phyloP scores from a whole-genome alignment of 2,329 filamentous ascomycete species.

The Eutypella sp. region DNA sequence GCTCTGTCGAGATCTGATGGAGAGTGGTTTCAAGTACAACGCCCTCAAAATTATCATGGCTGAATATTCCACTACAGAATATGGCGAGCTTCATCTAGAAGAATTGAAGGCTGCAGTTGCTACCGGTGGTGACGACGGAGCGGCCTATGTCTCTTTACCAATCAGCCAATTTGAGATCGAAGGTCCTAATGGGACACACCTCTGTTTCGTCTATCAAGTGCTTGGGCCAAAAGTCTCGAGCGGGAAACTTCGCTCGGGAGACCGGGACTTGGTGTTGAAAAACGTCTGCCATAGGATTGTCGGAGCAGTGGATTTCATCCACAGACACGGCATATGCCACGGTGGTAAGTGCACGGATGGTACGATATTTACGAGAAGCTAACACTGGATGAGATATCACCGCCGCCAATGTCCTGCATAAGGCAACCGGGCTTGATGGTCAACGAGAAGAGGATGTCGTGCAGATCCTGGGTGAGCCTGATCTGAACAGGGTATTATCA shows the following conservation, averaged over 20 bases:
- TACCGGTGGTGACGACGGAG: background rate
- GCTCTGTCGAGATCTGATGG: constrained; percentile 26
- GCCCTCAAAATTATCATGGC: constrained; percentile 29
- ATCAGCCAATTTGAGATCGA: constrained; percentile 16
- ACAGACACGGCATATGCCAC: constrained; percentile 24
- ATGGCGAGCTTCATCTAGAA: constrained; percentile 13
- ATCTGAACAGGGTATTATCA: constrained; percentile 1
- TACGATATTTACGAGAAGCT: background rate
- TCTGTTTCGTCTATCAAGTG: constrained; percentile 21
- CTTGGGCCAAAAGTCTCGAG: constrained; percentile 20
- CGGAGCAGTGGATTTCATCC: constrained; percentile 19
- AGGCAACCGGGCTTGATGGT: constrained; percentile 15
- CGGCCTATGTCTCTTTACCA: constrained; percentile 12
- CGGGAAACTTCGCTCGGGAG: background rate
- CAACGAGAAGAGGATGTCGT: constrained; percentile 17
- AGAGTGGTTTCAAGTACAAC: constrained; percentile 15
- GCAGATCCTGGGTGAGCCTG: constrained; percentile 10
- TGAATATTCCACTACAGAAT: constrained; percentile 15
- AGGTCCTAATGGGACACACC: constrained; percentile 23
- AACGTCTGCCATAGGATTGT: constrained; percentile 15
- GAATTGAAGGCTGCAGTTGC: constrained; percentile 6
- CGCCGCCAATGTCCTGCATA: constrained; percentile 22
- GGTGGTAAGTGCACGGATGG: constrained; percentile 19
- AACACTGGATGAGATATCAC: constrained; percentile 18
- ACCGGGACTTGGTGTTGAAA: constrained; percentile 10